Conservation (phyloP, 495 filamentous ascomycete genomes). For the Venustampulla echinocandica region DNA sequence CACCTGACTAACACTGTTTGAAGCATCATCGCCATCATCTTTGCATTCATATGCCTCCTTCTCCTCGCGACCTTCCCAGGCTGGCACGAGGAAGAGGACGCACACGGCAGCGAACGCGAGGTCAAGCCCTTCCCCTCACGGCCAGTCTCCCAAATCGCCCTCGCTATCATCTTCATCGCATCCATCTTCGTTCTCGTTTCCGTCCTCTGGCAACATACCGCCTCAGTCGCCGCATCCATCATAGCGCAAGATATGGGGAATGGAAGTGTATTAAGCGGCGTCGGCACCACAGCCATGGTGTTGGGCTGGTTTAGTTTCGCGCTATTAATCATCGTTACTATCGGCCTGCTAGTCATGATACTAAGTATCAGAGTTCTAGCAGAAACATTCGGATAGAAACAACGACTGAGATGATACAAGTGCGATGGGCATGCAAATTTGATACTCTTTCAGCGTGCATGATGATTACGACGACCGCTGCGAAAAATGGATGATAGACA, state of each 20-base stretch:
- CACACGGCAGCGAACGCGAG: conserved; percentile 53
- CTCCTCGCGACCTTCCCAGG: conserved; percentile 74
- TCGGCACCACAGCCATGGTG: conserved; percentile 89
- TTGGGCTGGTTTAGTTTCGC: conserved; percentile 96
- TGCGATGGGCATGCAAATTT: neutral
- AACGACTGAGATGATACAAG: neutral
- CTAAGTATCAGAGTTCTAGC: conserved; percentile 63
- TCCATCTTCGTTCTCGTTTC: conserved; percentile 72
- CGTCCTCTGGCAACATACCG: conserved; percentile 77
- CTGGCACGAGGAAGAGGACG: conserved; percentile 68
- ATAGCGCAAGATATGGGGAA: conserved; percentile 95
- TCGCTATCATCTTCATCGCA: conserved; percentile 72
- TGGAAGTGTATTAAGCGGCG: conserved; percentile 78
- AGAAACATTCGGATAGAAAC: conserved; percentile 21
- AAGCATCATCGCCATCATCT: conserved; percentile 73
- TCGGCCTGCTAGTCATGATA: conserved; percentile 92
- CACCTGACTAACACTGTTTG: no score
- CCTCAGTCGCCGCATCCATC: conserved; percentile 84
- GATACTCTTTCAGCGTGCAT: conserved; percentile 24
- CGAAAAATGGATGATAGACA: no score
- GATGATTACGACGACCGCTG: conserved; percentile 9
- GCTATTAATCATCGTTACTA: conserved; percentile 84
- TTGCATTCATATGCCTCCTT: conserved; percentile 67
- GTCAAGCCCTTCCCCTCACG: conserved; percentile 73
- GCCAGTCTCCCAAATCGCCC: conserved; percentile 63